phyloP scores from a whole-genome alignment of 305 asterid genomes.

The Stenogyne calaminthoides region DNA sequence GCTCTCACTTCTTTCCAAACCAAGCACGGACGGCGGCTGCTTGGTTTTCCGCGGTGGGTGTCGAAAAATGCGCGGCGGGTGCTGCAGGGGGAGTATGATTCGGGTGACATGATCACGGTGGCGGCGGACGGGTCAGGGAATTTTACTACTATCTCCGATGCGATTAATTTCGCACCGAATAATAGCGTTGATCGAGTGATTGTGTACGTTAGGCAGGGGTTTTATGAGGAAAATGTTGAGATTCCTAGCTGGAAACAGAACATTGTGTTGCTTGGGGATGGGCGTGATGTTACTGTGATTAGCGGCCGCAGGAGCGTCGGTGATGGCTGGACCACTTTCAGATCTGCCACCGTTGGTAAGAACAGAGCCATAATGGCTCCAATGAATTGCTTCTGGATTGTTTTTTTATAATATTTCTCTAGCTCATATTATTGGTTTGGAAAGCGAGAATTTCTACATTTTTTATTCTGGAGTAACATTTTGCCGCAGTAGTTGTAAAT shows the following conservation, averaged over 20 bases:
- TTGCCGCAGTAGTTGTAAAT: too few species aligned
- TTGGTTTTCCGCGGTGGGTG: conserved; percentile 64
- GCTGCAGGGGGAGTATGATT: conserved; percentile 51
- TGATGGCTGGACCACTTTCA: conserved; percentile 91
- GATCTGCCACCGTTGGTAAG: conserved; percentile 92
- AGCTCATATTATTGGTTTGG: background rate
- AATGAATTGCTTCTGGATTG: too few species aligned
- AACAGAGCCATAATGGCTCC: background rate
- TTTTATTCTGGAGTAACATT: too few species aligned
- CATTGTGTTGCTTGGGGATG: conserved; percentile 82
- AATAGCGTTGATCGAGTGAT: conserved; percentile 56
- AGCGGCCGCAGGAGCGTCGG: conserved; percentile 63
- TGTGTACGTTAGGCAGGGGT: conserved; percentile 58
- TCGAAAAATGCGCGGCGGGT: conserved; percentile 46
- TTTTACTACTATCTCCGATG: conserved; percentile 58
- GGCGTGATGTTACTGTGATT: conserved; percentile 62
- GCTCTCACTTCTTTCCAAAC: conserved; percentile 46
- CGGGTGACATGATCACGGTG: conserved; percentile 52
- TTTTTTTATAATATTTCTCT: too few species aligned
- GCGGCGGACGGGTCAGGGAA: conserved; percentile 81
- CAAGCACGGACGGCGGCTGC: conserved; percentile 49
- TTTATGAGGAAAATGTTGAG: conserved; percentile 74
- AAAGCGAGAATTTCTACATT: too few species aligned
- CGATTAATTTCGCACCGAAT: conserved; percentile 65
- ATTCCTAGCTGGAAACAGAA: conserved; percentile 78